Evolutionary conservation across 2,329 filamentous ascomycete species (phyloP).

Genomic region (Apiospora arundinis): DNA sequence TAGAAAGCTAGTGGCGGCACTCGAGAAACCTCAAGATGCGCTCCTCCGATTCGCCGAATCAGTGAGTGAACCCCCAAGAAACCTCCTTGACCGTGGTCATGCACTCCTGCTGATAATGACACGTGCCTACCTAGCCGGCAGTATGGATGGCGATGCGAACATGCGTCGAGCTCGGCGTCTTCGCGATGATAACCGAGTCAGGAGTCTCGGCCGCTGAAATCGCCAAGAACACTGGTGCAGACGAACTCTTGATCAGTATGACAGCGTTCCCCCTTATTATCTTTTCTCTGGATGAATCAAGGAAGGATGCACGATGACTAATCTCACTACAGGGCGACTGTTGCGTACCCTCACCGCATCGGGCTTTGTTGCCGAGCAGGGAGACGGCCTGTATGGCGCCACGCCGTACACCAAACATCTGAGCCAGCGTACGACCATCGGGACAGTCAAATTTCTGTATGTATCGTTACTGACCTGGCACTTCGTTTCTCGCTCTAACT

Average conservation of each 20-base stretch:
- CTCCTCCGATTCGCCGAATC: background rate
- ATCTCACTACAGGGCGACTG: background rate
- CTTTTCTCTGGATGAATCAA: background rate
- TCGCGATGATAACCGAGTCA: background rate
- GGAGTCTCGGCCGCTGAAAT: background rate
- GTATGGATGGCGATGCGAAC: slow-evolving; percentile 11
- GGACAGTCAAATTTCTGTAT: background rate
- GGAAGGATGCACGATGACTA: background rate
- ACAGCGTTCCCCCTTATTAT: background rate
- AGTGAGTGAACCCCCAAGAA: background rate
- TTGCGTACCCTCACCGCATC: background rate
- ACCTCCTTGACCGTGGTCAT: background rate
- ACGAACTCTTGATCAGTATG: background rate
- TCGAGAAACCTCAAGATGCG: slow-evolving; percentile 19
- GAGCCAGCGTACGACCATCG: background rate
- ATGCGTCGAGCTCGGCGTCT: slow-evolving; percentile 6
- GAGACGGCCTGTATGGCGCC: background rate
- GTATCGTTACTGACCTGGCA: background rate
- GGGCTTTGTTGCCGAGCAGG: background rate
- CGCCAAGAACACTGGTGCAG: background rate
- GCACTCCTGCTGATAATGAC: background rate
- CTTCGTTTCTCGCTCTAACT: background rate
- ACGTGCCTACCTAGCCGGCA: background rate
- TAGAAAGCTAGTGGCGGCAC: background rate
- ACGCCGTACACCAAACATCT: background rate